Base-by-base conservation (phyloP, 371 early-diverging fungal genomes). In the Mortierella sp. region DNA sequence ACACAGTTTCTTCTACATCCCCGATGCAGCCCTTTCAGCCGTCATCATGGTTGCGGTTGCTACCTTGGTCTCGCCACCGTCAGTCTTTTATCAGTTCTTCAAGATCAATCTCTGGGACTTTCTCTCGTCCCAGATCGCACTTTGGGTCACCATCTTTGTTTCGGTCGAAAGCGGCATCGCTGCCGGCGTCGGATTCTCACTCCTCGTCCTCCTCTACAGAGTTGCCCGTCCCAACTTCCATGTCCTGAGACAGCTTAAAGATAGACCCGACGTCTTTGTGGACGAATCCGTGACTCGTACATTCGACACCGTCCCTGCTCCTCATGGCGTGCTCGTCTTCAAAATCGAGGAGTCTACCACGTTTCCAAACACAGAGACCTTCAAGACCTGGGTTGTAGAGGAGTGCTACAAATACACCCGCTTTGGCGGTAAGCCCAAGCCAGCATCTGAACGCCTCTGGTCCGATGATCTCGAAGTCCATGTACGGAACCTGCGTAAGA, bases 41-140 rank as follows among this genome's bases (percentile, higher is more conserved):
- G 85, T 95, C 56, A 93, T 95, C 65, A 88, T 92, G 55, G 83
- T 73, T n/a, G 87, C 90, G 44, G 88, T 92, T 23, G 70, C 84
- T n/a, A 91, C 90, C 30, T 59, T 92, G 30, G 79, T 93, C 15
- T 64, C 79, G 15, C 87, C 87, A 6, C 86, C 88, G 9, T 56
- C 72, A 0, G 82, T 83, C 41, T 66, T 83, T 39, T 58, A 47
- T 37, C 66, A 79, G 37, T 66, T 81, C 56, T 81, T 79, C 79
- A 64, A 71, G 68, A 60, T 81, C 60, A 68, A 81, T 31, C 64
- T 69, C 43, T 69, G 70, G 75, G 68, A 71, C 28, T 72, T 75
- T 56, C 53, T 66, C 42, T 81, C 60, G 52, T 70, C 61, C 67
- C 71, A 60, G 56, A 81, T 69, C 61, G 82, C 46, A 15, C 83